Conservation (phyloP, 352 stramenopile species). For the Pythium biforme region DNA sequence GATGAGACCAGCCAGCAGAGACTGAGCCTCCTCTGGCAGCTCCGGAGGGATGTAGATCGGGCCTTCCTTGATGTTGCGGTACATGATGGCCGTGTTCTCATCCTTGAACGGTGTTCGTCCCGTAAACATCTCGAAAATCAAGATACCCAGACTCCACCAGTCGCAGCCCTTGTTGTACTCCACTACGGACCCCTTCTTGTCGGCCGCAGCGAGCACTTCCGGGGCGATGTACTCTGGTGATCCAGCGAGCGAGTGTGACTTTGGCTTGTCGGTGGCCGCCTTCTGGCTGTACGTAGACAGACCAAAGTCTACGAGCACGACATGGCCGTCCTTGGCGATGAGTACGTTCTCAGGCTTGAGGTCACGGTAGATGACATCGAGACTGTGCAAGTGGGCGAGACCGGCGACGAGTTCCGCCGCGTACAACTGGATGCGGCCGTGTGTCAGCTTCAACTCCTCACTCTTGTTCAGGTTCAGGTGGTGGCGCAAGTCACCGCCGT, state of each 20-base stretch:
- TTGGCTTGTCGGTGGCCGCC: conserved; percentile 33
- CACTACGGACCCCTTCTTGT: conserved; percentile 38
- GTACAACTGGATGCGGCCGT: conserved; percentile 80
- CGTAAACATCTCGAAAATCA: conserved; percentile 91
- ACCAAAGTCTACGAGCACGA: conserved; percentile 90
- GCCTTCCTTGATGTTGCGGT: conserved; percentile 88
- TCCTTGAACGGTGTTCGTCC: conserved; percentile 92
- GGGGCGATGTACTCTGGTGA: conserved; percentile 92
- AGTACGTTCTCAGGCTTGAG: conserved; percentile 89
- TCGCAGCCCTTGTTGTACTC: conserved; percentile 83
- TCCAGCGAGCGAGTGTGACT: conserved; percentile 71
- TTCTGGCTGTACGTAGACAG: conserved; percentile 80
- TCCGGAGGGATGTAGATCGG: conserved; percentile 79
- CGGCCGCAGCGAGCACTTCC: conserved; percentile 80
- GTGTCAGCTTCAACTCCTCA: conserved; percentile 63
- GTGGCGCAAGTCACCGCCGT: conserved; percentile 93
- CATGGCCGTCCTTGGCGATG: conserved; percentile 85
- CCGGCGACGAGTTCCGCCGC: conserved; percentile 80
- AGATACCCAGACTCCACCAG: conserved; percentile 90
- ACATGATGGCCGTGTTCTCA: conserved; percentile 90
- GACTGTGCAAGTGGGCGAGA: conserved; percentile 85
- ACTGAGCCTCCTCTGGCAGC: conserved; percentile 68
- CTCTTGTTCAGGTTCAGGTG: conserved; percentile 74
- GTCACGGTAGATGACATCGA: conserved; percentile 90
- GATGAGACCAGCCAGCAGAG: conserved; percentile 75